A percentile compares a stretch with the other conserved stretches of the same genome.
Conservation (phyloP, 1,284 basidiomycete genomes). For the Psilocybe mexicana region DNA sequence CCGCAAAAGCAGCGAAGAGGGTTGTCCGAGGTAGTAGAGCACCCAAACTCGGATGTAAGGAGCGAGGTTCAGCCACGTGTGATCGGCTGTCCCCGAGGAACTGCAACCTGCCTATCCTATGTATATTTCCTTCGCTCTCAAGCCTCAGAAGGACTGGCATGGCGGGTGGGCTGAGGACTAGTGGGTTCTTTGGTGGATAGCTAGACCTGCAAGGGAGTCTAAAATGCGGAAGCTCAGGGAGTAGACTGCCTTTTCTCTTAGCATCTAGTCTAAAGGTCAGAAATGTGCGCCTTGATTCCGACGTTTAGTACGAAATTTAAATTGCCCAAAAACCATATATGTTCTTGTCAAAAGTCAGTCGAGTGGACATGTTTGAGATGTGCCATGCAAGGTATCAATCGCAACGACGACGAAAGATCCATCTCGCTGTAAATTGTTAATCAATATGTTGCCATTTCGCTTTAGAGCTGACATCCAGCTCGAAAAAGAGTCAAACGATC, state of each 20-base stretch:
- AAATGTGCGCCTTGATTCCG: background rate
- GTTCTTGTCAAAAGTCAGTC: background rate
- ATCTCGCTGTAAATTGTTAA: no score
- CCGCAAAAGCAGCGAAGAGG: constrained; percentile 22
- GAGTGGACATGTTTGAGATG: background rate
- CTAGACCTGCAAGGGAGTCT: background rate
- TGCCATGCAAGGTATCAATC: background rate
- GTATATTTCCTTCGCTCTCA: no score
- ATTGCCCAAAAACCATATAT: no score
- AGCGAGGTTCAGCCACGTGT: constrained; percentile 35
- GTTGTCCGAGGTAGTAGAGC: constrained; percentile 21
- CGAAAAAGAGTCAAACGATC: no score
- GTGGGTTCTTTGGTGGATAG: background rate
- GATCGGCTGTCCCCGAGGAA: constrained; percentile 27
- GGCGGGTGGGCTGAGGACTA: background rate
- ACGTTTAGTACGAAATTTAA: background rate
- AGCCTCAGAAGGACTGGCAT: no score
- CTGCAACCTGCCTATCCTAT: constrained; percentile 1
- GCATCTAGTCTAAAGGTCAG: background rate
- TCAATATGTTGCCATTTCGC: no score
- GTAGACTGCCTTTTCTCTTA: background rate
- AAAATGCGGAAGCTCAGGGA: background rate
- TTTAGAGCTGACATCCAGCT: no score
- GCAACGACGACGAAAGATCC: background rate
- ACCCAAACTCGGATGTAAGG: constrained; percentile 27